phyloP scores from a whole-genome alignment of 108 stramenopile species.

The Cylindrotheca fusiformis region DNA sequence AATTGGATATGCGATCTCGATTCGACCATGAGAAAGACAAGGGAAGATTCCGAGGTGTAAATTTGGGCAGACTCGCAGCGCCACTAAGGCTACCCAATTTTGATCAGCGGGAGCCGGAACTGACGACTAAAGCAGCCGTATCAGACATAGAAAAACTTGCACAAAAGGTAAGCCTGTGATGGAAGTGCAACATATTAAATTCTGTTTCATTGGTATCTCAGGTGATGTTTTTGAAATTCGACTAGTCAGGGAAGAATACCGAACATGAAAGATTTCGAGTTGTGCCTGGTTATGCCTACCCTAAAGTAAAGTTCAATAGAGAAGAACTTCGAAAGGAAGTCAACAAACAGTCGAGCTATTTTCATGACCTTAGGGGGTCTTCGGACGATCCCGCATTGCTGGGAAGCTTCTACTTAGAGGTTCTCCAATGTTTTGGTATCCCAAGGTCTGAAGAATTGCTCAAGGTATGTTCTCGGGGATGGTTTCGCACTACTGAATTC shows the following conservation, averaged over 20 bases:
- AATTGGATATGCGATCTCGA: too few species aligned
- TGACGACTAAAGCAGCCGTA: neutral
- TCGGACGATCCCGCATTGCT: neutral
- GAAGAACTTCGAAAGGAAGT: conserved; percentile 43
- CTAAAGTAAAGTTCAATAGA: conserved; percentile 40
- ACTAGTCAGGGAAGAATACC: conserved; percentile 10
- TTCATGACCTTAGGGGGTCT: conserved; percentile 16
- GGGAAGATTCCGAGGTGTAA: too few species aligned
- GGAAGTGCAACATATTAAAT: too few species aligned
- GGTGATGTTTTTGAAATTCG: too few species aligned
- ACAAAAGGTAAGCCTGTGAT: too few species aligned
- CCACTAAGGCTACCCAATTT: too few species aligned
- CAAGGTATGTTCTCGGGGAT: too few species aligned
- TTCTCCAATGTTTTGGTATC: conserved; percentile 52
- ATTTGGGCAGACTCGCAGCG: too few species aligned
- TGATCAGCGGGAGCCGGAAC: too few species aligned
- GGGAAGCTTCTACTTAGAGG: conserved; percentile 45
- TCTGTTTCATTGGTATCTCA: too few species aligned
- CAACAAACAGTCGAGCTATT: conserved; percentile 19
- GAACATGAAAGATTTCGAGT: conserved; percentile 29
- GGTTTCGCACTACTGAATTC: too few species aligned
- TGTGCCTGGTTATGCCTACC: conserved; percentile 43
- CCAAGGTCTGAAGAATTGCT: conserved; percentile 47
- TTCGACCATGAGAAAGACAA: too few species aligned
- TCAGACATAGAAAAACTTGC: neutral